These are phyloP conservation scores for Solanum aculeatissimum DNA, from an alignment of 305 asterid species.

Conservation along the genomic window DNA sequence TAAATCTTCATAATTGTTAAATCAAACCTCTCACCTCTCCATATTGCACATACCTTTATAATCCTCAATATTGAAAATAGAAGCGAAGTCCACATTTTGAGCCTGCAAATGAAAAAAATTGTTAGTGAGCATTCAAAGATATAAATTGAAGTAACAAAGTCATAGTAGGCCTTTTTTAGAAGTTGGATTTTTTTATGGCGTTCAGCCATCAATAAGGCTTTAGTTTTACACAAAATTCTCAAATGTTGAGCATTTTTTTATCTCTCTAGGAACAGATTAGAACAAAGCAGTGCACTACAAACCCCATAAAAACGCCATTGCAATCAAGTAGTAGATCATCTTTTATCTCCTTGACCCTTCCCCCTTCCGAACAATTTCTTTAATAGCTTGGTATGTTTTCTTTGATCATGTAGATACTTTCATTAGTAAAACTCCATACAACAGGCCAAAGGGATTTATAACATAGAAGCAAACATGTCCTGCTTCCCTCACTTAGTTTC, in stretches of 20 bases:
- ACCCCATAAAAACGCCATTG: background rate
- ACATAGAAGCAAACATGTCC: background rate
- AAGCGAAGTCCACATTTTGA: slow-evolving; percentile 74
- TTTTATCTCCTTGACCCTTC: background rate
- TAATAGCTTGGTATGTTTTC: background rate
- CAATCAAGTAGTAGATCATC: background rate
- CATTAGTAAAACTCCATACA: background rate
- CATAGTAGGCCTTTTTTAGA: background rate
- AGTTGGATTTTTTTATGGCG: background rate
- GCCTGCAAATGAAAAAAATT: slow-evolving; percentile 36
- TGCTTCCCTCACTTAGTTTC: background rate
- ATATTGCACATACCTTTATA: slow-evolving; percentile 55
- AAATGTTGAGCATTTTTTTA: background rate
- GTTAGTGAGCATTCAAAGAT: background rate
- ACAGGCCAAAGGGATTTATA: background rate
- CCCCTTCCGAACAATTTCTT: background rate
- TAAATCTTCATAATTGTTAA: no score
- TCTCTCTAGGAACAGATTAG: background rate
- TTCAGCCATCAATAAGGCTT: background rate
- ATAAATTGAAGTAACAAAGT: background rate
- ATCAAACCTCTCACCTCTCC: no score
- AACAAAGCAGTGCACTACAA: background rate
- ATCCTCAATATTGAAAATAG: slow-evolving; percentile 85
- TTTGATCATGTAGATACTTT: background rate
- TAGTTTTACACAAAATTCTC: background rate